Evolutionary conservation across 1,139 yeast genomes (phyloP).

Genomic region (Kodamaea fungicola): DNA sequence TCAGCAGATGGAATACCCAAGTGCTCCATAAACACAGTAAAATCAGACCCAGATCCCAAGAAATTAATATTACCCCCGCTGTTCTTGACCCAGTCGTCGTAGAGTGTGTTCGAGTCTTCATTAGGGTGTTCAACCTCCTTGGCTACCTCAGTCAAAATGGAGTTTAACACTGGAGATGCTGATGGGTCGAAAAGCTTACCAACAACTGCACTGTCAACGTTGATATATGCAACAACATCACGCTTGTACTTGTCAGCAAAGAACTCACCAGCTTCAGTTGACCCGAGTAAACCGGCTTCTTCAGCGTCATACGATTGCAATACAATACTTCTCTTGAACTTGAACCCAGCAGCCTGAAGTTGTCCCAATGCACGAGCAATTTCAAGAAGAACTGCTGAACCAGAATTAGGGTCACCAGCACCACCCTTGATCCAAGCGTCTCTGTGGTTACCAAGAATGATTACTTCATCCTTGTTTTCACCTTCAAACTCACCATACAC

Average conservation of each 20-base stretch:
- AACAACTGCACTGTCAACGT: slow-evolving; percentile 38
- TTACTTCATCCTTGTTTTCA: slow-evolving; percentile 35
- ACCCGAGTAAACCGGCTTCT: slow-evolving; percentile 46
- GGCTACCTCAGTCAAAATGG: slow-evolving; percentile 31
- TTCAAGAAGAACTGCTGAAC: slow-evolving; percentile 41
- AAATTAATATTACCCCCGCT: slow-evolving; percentile 32
- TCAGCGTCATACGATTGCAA: slow-evolving; percentile 47
- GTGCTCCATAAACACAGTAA: slow-evolving; percentile 46
- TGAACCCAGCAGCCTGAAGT: slow-evolving; percentile 40
- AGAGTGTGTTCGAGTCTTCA: slow-evolving; percentile 40
- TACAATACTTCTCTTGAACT: slow-evolving; percentile 39
- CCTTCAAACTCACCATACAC: slow-evolving; percentile 48
- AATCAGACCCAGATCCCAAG: slow-evolving; percentile 47
- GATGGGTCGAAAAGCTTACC: slow-evolving; percentile 32
- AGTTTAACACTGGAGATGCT: slow-evolving; percentile 40
- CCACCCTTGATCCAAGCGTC: slow-evolving; percentile 57
- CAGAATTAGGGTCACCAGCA: slow-evolving; percentile 49
- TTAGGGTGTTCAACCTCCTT: slow-evolving; percentile 46
- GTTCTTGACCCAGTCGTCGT: slow-evolving; percentile 52
- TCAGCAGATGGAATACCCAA: slow-evolving; percentile 46
- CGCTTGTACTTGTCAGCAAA: slow-evolving; percentile 32
- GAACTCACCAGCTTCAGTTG: slow-evolving; percentile 46
- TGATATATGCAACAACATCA: slow-evolving; percentile 43
- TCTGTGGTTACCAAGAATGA: slow-evolving; percentile 46
- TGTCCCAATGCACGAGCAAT: slow-evolving; percentile 46